These are phyloP conservation scores for Dendrobium huoshanense DNA, from an alignment of 106 monocot genomes.

Conservation along the genomic window DNA sequence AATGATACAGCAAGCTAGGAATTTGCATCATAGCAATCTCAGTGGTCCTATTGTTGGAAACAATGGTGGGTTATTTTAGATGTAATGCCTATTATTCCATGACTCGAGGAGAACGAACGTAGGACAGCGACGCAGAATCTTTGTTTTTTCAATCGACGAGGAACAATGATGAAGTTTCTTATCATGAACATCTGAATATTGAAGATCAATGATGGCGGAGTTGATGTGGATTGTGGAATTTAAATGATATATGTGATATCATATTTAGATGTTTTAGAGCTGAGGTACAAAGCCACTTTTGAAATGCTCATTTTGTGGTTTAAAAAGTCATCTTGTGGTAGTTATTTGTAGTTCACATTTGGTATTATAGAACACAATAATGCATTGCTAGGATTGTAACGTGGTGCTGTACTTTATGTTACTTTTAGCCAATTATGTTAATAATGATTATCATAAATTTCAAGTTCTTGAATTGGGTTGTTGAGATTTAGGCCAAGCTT, in stretches of 20 bases:
- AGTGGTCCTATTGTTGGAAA: conserved; percentile 11
- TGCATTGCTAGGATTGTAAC: not conserved
- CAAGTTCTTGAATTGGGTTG: no score
- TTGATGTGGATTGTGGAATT: not conserved
- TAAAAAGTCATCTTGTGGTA: not conserved
- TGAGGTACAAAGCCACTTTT: no score
- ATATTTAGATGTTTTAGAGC: no score
- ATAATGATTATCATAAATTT: no score
- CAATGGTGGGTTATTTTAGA: conserved; percentile 14
- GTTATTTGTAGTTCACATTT: not conserved
- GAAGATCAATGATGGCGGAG: not conserved
- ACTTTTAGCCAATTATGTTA: no score
- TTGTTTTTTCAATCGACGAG: not conserved
- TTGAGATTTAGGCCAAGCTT: no score
- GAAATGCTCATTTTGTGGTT: not conserved
- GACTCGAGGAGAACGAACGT: not conserved
- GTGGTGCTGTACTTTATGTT: not conserved
- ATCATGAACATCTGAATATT: not conserved
- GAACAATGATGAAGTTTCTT: not conserved
- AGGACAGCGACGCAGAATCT: not conserved
- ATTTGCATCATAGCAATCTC: conserved; percentile 8
- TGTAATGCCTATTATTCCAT: conserved; percentile 7
- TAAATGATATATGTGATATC: no score
- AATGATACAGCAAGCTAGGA: conserved; percentile 15
- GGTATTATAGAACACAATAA: not conserved